Conservation (phyloP, 768 basidiomycete species). For the Macrolepiota dolichaula region DNA sequence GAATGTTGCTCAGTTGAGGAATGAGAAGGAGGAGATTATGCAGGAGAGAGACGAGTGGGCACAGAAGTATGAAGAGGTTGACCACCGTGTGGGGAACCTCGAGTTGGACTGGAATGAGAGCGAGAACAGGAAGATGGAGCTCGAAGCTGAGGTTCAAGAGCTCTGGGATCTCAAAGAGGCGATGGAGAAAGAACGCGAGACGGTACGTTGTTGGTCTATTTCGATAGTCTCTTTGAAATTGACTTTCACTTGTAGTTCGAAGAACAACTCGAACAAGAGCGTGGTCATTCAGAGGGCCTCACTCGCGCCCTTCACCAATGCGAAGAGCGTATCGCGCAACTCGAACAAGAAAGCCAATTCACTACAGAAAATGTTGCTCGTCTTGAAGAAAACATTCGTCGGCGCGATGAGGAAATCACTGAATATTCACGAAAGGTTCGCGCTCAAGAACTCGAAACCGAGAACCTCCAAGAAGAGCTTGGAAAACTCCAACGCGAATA, state of each 20-base stretch:
- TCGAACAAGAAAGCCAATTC: slow-evolving; percentile 55
- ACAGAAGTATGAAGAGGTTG: slow-evolving; percentile 37
- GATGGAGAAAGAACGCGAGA: slow-evolving; percentile 51
- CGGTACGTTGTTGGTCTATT: slow-evolving; percentile 34
- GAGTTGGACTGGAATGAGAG: slow-evolving; percentile 54
- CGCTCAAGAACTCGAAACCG: slow-evolving; percentile 48
- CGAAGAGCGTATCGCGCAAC: slow-evolving; percentile 45
- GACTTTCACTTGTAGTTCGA: slow-evolving; percentile 37
- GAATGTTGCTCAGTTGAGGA: slow-evolving; percentile 15
- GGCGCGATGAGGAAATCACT: slow-evolving; percentile 54
- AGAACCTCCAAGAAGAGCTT: slow-evolving; percentile 53
- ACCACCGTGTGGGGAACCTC: slow-evolving; percentile 40
- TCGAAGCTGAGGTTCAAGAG: slow-evolving; percentile 56
- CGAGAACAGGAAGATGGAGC: slow-evolving; percentile 51
- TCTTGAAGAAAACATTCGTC: slow-evolving; percentile 53
- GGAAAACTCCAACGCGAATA: slow-evolving; percentile 54
- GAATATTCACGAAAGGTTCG: slow-evolving; percentile 43
- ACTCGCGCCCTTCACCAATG: slow-evolving; percentile 47
- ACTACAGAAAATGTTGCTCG: slow-evolving; percentile 51
- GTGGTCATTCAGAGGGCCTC: slow-evolving; percentile 47
- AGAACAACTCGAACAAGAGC: slow-evolving; percentile 48
- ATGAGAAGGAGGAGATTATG: slow-evolving; percentile 27
- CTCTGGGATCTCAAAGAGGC: slow-evolving; percentile 48
- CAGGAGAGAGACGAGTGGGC: slow-evolving; percentile 37
- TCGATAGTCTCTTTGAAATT: not conserved